These are phyloP conservation scores for Periglandula ipomoeae DNA, from an alignment of 2,329 filamentous ascomycete genomes.

Conservation along the genomic window DNA sequence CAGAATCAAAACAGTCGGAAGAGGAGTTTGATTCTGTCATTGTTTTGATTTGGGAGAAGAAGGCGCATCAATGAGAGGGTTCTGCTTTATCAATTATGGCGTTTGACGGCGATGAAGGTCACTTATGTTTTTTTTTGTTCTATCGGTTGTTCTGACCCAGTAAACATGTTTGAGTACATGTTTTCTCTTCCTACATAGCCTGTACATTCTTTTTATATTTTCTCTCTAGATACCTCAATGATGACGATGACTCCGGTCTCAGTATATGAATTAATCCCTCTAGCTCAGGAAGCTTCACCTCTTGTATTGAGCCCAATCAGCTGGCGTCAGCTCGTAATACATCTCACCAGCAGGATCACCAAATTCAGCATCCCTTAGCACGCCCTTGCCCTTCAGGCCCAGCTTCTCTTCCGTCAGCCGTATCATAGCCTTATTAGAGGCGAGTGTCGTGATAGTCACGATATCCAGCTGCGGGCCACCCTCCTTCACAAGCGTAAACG, in stretches of 20 bases:
- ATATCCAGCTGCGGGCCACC: no score
- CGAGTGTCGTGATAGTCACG: no score
- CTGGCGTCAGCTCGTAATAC: slow-evolving; percentile 16
- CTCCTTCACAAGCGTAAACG: no score
- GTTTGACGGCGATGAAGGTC: not conserved
- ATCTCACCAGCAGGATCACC: slow-evolving; percentile 14
- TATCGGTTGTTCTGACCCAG: not conserved
- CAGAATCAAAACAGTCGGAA: slow-evolving; percentile 1
- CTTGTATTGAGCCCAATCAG: slow-evolving; percentile 10
- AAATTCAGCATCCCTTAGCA: slow-evolving; percentile 9
- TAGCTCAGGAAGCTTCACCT: not conserved
- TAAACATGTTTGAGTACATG: not conserved
- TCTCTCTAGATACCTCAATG: not conserved
- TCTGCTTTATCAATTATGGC: not conserved
- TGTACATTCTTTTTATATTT: not conserved
- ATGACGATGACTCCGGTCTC: not conserved
- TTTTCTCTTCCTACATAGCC: not conserved
- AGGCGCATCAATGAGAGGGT: not conserved
- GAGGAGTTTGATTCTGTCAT: slow-evolving; percentile 29
- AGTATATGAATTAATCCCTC: not conserved
- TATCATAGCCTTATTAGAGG: slow-evolving; percentile 18
- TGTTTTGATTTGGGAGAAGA: slow-evolving; percentile 30
- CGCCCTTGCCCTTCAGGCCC: slow-evolving; percentile 13
- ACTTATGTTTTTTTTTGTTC: not conserved
- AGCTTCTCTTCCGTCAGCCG: slow-evolving; percentile 15